phyloP scores from a whole-genome alignment of 495 filamentous ascomycete species.

The Penicillium argentinense region DNA sequence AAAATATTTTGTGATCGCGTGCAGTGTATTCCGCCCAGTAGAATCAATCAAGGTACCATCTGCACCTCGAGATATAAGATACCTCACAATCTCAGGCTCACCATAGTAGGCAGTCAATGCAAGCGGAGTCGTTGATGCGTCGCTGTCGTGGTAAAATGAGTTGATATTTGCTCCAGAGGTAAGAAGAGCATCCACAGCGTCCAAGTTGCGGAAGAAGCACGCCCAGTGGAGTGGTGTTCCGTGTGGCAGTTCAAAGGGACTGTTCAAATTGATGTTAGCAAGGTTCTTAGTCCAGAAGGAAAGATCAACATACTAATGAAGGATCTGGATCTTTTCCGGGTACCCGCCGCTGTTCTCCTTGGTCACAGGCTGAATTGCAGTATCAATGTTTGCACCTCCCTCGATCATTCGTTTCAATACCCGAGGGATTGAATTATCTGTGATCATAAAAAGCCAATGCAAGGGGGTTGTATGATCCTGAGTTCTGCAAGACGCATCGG shows the following conservation, averaged over 20 bases:
- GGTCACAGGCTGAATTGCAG: slow-evolving; percentile 14
- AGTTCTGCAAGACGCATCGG: slow-evolving; percentile 15
- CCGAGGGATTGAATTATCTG: neutral
- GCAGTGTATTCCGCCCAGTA: slow-evolving; percentile 17
- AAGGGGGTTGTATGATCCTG: slow-evolving; percentile 16
- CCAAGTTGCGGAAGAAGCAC: slow-evolving; percentile 13
- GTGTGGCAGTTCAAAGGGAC: slow-evolving; percentile 30
- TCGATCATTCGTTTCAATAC: slow-evolving; percentile 12
- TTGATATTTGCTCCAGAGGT: slow-evolving; percentile 13
- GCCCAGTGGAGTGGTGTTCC: slow-evolving; percentile 35
- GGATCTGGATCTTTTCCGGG: slow-evolving; percentile 18
- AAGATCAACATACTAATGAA: slow-evolving; percentile 17
- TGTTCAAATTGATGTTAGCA: slow-evolving; percentile 3
- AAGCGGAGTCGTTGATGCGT: slow-evolving; percentile 18
- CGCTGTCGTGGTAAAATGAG: slow-evolving; percentile 5
- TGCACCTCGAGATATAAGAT: slow-evolving; percentile 16
- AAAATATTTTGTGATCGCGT: slow-evolving; percentile 16
- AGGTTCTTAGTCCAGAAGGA: neutral
- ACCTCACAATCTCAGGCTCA: slow-evolving; percentile 12
- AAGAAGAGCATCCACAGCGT: slow-evolving; percentile 21
- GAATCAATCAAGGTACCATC: slow-evolving; percentile 13
- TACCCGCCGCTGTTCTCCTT: slow-evolving; percentile 16
- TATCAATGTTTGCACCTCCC: slow-evolving; percentile 14
- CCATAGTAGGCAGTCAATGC: slow-evolving; percentile 17
- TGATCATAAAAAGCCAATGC: slow-evolving; percentile 16